Percentiles rank a stretch among this genome's conserved stretches.
Evolutionary conservation across 2,329 filamentous ascomycete genomes (phyloP).

Genomic region (Alternaria arborescens): DNA sequence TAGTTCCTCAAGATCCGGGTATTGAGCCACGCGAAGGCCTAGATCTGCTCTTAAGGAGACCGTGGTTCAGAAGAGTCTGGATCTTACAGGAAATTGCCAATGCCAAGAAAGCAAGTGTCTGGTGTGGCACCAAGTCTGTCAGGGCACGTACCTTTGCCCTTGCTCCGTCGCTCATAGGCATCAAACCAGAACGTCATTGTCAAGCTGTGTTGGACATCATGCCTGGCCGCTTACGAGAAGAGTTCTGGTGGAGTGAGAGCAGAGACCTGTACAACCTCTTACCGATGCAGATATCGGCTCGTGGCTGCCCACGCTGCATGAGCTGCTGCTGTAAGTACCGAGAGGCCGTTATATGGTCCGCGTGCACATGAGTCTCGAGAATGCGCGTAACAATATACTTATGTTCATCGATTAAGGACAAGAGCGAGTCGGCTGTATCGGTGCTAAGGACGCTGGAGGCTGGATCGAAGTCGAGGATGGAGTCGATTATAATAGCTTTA

Average conservation of each 20-base stretch:
- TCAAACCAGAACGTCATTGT: constrained; percentile 12
- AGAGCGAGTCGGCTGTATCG: too few relatives aligned
- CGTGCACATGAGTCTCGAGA: too few relatives aligned
- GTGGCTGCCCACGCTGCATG: too few relatives aligned
- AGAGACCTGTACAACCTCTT: constrained; percentile 27
- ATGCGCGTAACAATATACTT: too few relatives aligned
- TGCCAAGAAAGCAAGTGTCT: constrained; percentile 14
- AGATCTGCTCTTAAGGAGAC: neutral
- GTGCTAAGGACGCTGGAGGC: too few relatives aligned
- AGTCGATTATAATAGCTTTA: too few relatives aligned
- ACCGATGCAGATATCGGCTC: too few relatives aligned
- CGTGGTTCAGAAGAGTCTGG: constrained; percentile 35
- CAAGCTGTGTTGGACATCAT: constrained; percentile 34
- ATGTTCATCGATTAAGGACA: too few relatives aligned
- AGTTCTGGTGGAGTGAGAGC: constrained; percentile 30
- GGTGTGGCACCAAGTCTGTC: too few relatives aligned
- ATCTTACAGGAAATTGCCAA: constrained; percentile 36
- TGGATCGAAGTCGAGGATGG: too few relatives aligned
- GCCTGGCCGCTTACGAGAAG: constrained; percentile 20
- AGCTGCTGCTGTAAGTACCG: too few relatives aligned
- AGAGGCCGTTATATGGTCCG: too few relatives aligned
- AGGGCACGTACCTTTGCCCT: constrained; percentile 19
- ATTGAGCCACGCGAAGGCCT: neutral
- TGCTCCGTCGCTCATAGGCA: constrained; percentile 8
- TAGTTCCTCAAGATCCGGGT: neutral